These are phyloP conservation scores for Pseudozyma pruni DNA, from an alignment of 1,284 basidiomycete species.

Conservation along the genomic window DNA sequence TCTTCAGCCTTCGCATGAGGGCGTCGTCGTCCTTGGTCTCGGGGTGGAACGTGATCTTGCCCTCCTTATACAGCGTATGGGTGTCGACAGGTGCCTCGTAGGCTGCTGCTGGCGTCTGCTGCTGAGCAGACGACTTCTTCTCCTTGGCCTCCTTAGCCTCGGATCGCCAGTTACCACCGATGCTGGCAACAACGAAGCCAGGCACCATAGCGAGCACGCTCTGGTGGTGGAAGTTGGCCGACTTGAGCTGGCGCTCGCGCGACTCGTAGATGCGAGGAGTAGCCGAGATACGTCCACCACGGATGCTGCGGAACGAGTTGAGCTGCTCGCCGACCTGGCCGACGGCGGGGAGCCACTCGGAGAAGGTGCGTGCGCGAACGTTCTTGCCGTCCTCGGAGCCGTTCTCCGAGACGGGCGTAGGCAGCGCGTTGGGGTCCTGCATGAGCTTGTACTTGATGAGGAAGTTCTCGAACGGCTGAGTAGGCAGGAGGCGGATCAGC, in stretches of 20 bases:
- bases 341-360: constrained; percentile 77
- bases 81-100: constrained; percentile 38
- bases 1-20: constrained; percentile 26
- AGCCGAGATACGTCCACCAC: constrained; percentile 80
- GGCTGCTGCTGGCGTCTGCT: not conserved
- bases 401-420: constrained; percentile 69
- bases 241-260: constrained; percentile 56
- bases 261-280: constrained; percentile 65
- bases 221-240: constrained; percentile 71
- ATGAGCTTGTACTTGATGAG: constrained; percentile 78
- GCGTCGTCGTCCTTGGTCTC: constrained; percentile 74
- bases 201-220: constrained; percentile 75
- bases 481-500: constrained; percentile 83
- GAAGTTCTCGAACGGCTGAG: constrained; percentile 79
- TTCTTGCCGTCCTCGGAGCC: constrained; percentile 63
- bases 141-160: constrained; percentile 71
- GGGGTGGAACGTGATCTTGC: constrained; percentile 85
- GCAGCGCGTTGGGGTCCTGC: constrained; percentile 76
- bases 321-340: constrained; percentile 71
- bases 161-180: constrained; percentile 61
- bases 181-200: constrained; percentile 58
- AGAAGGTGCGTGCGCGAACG: constrained; percentile 71
- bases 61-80: constrained; percentile 68
- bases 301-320: constrained; percentile 52
- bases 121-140: constrained; percentile 4